Conservation (phyloP, 768 basidiomycete species). For the Russula virescens region DNA sequence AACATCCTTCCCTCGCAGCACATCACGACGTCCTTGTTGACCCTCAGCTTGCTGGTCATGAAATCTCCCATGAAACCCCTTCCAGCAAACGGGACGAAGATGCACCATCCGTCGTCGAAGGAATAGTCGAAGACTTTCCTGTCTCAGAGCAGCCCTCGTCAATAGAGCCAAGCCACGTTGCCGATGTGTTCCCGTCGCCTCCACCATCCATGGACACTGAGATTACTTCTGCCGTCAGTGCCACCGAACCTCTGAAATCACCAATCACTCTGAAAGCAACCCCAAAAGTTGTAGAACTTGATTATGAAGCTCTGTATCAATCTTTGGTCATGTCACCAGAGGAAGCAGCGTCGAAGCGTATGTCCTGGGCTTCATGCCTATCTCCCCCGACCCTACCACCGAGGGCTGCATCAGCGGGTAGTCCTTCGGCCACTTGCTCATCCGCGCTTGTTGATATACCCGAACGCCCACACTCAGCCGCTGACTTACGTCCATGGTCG, state of each 20-base stretch:
- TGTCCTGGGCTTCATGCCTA: conserved; percentile 15
- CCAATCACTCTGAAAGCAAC: background rate
- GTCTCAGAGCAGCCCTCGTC: background rate
- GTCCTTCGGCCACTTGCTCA: background rate
- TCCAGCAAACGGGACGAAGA: background rate
- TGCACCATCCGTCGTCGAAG: background rate
- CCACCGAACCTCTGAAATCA: background rate
- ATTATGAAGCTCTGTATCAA: conserved; percentile 20
- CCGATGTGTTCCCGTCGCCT: background rate
- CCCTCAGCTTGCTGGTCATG: background rate
- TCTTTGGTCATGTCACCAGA: conserved; percentile 16
- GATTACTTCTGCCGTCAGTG: background rate
- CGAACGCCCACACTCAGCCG: conserved; percentile 13
- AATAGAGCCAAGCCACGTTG: background rate
- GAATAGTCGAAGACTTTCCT: background rate
- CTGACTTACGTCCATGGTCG: conserved; percentile 5
- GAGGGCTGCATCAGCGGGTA: conserved; percentile 1
- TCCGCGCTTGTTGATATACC: conserved; percentile 4
- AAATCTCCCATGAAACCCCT: background rate
- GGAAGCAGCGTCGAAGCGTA: conserved; percentile 17
- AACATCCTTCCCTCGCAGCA: too few relatives aligned
- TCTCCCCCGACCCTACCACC: background rate
- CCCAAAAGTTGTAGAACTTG: background rate
- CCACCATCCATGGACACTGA: background rate
- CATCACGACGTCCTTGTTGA: background rate